phyloP scores from a whole-genome alignment of 2,329 filamentous ascomycete genomes.

The Macroventuria anomochaeta region DNA sequence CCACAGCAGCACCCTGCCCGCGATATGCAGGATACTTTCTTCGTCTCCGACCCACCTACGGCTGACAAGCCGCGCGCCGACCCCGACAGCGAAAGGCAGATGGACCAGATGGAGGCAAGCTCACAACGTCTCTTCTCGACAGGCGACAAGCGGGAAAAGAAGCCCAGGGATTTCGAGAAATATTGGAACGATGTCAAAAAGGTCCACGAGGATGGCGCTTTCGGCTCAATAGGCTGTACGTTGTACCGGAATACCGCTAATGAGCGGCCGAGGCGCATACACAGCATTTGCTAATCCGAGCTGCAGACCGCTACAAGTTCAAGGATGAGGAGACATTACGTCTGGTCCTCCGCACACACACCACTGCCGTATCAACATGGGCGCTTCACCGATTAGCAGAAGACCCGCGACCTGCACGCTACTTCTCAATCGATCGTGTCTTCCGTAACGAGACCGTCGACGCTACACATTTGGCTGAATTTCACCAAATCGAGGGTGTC shows the following conservation, averaged over 20 bases:
- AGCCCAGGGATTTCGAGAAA: conserved; percentile 71
- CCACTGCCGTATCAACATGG: conserved; percentile 87
- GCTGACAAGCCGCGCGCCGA: conserved; percentile 72
- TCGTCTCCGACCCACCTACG: conserved; percentile 84
- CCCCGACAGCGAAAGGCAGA: conserved; percentile 54
- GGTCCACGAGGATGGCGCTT: conserved; percentile 90
- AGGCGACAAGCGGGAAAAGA: conserved; percentile 58
- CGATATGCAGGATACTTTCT: conserved; percentile 98
- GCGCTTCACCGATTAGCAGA: conserved; percentile 90
- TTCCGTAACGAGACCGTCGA: conserved; percentile 98
- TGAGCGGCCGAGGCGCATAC: too few relatives aligned
- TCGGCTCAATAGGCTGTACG: conserved; percentile 82
- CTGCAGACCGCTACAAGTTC: conserved; percentile 83
- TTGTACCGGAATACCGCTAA: neutral
- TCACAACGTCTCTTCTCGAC: conserved; percentile 62
- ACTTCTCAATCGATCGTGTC: conserved; percentile 98
- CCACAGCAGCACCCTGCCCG: conserved; percentile 97
- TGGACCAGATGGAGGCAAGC: conserved; percentile 58
- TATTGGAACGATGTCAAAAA: conserved; percentile 89
- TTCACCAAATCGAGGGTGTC: conserved; percentile 98
- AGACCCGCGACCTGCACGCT: conserved; percentile 84
- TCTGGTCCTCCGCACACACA: conserved; percentile 93
- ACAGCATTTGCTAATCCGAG: neutral
- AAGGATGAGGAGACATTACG: conserved; percentile 82
- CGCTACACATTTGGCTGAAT: conserved; percentile 94